Evolutionary conservation across 1,139 yeast genomes (phyloP).

Genomic region (Nakaseomyces sp.): DNA sequence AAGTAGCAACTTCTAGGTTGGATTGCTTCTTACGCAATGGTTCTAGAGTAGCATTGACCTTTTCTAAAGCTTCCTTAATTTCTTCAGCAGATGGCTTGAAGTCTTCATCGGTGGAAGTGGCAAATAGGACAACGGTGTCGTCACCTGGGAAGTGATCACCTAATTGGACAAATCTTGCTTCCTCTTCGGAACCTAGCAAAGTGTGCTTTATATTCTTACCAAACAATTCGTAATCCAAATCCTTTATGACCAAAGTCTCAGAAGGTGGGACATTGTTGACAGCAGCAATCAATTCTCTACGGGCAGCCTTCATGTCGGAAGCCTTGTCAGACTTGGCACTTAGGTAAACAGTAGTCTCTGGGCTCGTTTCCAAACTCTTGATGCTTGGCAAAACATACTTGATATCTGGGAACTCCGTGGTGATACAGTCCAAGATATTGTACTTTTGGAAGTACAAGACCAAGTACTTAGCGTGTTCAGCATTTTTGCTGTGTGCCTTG

Average conservation of each 20-base stretch:
- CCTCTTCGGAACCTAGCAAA: conserved; percentile 40
- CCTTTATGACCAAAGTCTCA: conserved; percentile 49
- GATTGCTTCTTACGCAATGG: conserved; percentile 52
- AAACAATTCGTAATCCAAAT: conserved; percentile 62
- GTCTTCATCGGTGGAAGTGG: conserved; percentile 41
- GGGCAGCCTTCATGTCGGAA: conserved; percentile 43
- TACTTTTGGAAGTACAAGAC: conserved; percentile 55
- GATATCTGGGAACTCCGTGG: conserved; percentile 35
- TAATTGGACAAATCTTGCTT: conserved; percentile 50
- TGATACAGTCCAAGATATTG: conserved; percentile 37
- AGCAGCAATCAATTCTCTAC: conserved; percentile 58
- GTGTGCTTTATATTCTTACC: conserved; percentile 38
- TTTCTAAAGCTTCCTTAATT: conserved; percentile 38
- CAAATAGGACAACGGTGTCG: conserved; percentile 39
- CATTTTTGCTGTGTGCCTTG: conserved; percentile 76
- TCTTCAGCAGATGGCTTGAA: conserved; percentile 47
- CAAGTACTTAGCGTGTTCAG: conserved; percentile 64
- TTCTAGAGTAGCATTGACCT: conserved; percentile 44
- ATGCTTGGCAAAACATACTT: conserved; percentile 49
- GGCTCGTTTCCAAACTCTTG: conserved; percentile 31
- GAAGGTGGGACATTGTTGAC: conserved; percentile 72
- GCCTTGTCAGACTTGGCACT: conserved; percentile 36
- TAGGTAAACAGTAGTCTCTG: conserved; percentile 38
- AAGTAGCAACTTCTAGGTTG: conserved; percentile 43
- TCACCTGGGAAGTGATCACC: conserved; percentile 35